Base-by-base conservation (phyloP, 129 eudicot species). In the Mikania micrantha region DNA sequence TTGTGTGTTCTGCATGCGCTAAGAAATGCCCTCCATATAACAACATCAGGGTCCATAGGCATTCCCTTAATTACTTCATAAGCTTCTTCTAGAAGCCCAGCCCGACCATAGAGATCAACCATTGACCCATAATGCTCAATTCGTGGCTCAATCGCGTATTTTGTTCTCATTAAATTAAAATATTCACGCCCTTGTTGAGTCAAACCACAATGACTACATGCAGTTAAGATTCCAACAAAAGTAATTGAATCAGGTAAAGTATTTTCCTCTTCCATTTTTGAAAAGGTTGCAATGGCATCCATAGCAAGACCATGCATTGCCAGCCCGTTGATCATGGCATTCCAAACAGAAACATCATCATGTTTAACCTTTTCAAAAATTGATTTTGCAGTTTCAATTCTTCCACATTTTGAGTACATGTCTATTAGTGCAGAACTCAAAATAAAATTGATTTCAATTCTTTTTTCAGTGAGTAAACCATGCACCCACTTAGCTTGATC, bases 321-420 rank as follows among this genome's bases (percentile, higher is more conserved):
- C 52, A 91, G 66, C 48, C 94, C 97, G 35, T 86, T 91, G 68
- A 91, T 85, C 96, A 88, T 88, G 13, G 95, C 78, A 76, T 91
- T 91, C 88, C 88, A 91, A n/a, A 88, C 74, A 10, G 96, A 91
- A 64, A 88, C 88, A 39, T 85, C 60, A 21, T 76, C 71, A 13
- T 45, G 81, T 69, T 8, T 69, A 32, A 71, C 78, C 19, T 72
- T 59, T 21, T 62, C 50, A 28, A 91, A 91, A 48, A 91, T 74
- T 10, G 65, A 52, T 77, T 80, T 81, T 22, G 97, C 88, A 0
- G 64, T 78, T 32, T 82, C 94, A 29, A 91, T 84, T 66, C 65
- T 76, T 44, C 97, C 97, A 35, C 97, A 91, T 76, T 83, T 91
- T 17, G 97, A 82, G 72, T 91, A 91, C 96, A 88, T 85, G 74